These are phyloP conservation scores for Russula griseocarnosa DNA, from an alignment of 768 basidiomycete genomes.

Conservation along the genomic window DNA sequence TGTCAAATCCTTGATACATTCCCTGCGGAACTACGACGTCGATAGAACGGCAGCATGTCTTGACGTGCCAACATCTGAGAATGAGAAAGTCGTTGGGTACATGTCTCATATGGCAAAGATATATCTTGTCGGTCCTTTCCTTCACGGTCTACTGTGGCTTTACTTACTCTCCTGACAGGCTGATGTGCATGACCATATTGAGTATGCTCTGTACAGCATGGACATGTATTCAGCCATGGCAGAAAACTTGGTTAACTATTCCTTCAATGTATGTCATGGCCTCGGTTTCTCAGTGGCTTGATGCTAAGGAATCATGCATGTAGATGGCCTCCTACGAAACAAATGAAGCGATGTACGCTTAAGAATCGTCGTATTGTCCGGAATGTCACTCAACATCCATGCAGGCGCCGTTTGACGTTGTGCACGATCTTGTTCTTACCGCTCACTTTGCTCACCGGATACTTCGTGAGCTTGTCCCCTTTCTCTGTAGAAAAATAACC, in stretches of 20 bases:
- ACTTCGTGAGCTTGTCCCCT: constrained; percentile 49
- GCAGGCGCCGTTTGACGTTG: constrained; percentile 60
- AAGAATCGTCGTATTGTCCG: constrained; percentile 3
- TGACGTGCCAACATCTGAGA: constrained; percentile 35
- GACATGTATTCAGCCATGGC: constrained; percentile 71
- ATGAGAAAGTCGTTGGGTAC: constrained; percentile 48
- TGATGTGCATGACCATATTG: constrained; percentile 74
- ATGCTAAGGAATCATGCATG: constrained; percentile 6
- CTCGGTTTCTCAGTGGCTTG: neutral
- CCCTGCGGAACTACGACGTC: constrained; percentile 63
- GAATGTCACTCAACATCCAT: constrained; percentile 11
- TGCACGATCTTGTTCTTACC: constrained; percentile 70
- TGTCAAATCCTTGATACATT: constrained; percentile 63
- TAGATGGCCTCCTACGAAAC: constrained; percentile 71
- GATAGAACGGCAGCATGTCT: constrained; percentile 60
- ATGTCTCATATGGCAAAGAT: constrained; percentile 65
- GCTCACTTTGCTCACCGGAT: constrained; percentile 64
- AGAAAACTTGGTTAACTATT: constrained; percentile 68
- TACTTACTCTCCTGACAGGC: constrained; percentile 40
- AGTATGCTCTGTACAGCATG: constrained; percentile 61
- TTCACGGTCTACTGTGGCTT: constrained; percentile 3
- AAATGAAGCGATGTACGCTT: constrained; percentile 66
- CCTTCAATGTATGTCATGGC: constrained; percentile 56
- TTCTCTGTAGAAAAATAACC: neutral
- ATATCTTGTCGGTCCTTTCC: constrained; percentile 47